Evolutionary conservation across 75 land plant genomes (phyloP).

Genomic region (Selaginella tamariscina): DNA sequence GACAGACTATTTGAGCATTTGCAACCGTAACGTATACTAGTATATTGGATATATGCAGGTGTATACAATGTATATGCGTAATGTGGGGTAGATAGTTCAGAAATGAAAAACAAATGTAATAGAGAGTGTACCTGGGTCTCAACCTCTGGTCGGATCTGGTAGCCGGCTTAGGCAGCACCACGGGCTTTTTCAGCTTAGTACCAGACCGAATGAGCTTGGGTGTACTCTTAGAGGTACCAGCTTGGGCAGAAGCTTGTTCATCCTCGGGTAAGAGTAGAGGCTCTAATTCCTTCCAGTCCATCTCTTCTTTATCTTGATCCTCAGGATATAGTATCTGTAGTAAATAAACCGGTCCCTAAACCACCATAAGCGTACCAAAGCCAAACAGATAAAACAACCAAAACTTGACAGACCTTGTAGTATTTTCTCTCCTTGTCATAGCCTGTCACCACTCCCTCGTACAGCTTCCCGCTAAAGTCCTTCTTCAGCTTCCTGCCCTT

Average conservation of each 20-base stretch:
- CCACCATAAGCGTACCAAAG: neutral
- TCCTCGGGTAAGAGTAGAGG: neutral
- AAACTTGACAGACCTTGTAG: neutral
- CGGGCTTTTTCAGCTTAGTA: neutral
- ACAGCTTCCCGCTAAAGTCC: neutral
- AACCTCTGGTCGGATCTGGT: neutral
- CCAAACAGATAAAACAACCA: constrained; percentile 1
- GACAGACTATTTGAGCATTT: too few species aligned
- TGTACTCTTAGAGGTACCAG: neutral
- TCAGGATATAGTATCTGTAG: too few species aligned
- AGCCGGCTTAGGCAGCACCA: neutral
- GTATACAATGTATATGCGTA: too few species aligned
- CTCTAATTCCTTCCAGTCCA: neutral
- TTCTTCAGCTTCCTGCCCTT: neutral
- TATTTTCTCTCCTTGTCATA: neutral
- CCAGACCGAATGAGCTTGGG: neutral
- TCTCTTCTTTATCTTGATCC: neutral
- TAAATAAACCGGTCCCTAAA: neutral
- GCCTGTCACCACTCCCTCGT: neutral
- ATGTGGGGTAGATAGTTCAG: too few species aligned
- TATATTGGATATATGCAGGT: too few species aligned
- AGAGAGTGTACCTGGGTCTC: constrained; percentile 1
- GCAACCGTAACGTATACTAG: too few species aligned
- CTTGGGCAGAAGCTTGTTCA: neutral
- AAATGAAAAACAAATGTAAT: too few species aligned